Evolutionary conservation across 2,329 filamentous ascomycete species (phyloP), one percentile per base, ranked within the genome.

Genomic region (Fusarium verrucosum): DNA sequence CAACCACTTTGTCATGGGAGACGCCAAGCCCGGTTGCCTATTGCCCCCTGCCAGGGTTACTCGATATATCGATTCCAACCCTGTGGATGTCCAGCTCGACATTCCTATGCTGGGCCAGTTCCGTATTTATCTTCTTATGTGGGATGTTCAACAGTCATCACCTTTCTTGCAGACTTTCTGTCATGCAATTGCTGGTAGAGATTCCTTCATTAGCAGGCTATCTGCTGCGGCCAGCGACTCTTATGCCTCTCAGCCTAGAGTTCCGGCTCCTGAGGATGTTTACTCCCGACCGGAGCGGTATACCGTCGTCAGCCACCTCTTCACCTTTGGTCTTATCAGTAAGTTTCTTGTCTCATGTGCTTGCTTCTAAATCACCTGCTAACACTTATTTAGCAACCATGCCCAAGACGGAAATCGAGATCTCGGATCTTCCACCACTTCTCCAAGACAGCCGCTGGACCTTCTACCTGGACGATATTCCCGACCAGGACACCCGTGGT

Each of bases 81-180:
- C 90, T 0, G 86, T 94, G 37, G 88, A 93, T 68, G 79, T 93
- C 25, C 89, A 94, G 73, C 85, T 92, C 7, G 91, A 93, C 70
- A 91, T 93, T 40, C 91, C 91, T 2, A 85, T 92, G 76, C 80
- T 93, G 7, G 88, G 90, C 23, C 91, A 94, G 71, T 94, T 93
- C 79, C 85, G 89, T 44, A 84, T 92, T 41, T 92, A 91, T 74
- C 83, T 93, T 59, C 84, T 94, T 59, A 84, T 87, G 60, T 86
- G 85, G 70, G 82, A 91, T 69, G 80, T 92, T 3, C 79, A 82
- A 51, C 74, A 81, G 28, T 82, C 83, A 5, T 79, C 78, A 50
- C 77, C 79, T 1, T 91, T 91, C 75, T 79, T 92, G 22, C 79
- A 84, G 8, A 81, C 79, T 0, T 81, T 92, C 36, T 89, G 85